A percentile compares a stretch with the other conserved stretches of the same genome.
These are phyloP conservation scores for Fusarium papillatum DNA, from an alignment of 2,329 filamentous ascomycete species.

Conservation along the genomic window DNA sequence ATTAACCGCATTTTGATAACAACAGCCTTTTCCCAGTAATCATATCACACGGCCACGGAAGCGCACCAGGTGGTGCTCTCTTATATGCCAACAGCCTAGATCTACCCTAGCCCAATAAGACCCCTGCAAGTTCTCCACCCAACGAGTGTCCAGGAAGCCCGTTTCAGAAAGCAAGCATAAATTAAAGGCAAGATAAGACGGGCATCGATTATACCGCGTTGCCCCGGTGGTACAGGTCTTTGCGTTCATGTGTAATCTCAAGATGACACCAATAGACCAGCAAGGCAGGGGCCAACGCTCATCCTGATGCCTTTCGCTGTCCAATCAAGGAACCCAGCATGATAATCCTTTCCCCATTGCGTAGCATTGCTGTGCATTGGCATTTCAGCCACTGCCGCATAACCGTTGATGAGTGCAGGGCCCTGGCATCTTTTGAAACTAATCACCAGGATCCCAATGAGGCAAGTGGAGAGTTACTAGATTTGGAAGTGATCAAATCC, in stretches of 20 bases:
- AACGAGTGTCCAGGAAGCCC: not conserved
- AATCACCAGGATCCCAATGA: not conserved
- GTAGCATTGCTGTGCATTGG: not conserved
- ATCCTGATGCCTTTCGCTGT: not conserved
- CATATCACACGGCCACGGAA: not conserved
- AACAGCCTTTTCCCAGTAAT: not conserved
- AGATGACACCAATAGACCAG: not conserved
- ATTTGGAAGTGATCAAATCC: not conserved
- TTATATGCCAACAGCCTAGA: not conserved
- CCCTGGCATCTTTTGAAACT: not conserved
- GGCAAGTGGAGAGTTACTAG: not conserved
- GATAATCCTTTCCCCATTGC: not conserved
- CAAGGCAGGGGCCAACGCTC: not conserved
- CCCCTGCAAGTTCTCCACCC: not conserved
- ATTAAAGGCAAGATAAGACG: not conserved
- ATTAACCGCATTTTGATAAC: not conserved
- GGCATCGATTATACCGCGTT: not conserved
- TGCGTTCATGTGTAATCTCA: not conserved
- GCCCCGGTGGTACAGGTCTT: not conserved
- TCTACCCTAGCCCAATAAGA: no score
- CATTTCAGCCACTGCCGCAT: not conserved
- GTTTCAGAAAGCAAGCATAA: not conserved
- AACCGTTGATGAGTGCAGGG: not conserved
- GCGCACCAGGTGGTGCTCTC: not conserved
- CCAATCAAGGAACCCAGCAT: not conserved